These are phyloP conservation scores for Aspergillus leporis DNA, from an alignment of 495 filamentous ascomycete genomes.

Conservation along the genomic window DNA sequence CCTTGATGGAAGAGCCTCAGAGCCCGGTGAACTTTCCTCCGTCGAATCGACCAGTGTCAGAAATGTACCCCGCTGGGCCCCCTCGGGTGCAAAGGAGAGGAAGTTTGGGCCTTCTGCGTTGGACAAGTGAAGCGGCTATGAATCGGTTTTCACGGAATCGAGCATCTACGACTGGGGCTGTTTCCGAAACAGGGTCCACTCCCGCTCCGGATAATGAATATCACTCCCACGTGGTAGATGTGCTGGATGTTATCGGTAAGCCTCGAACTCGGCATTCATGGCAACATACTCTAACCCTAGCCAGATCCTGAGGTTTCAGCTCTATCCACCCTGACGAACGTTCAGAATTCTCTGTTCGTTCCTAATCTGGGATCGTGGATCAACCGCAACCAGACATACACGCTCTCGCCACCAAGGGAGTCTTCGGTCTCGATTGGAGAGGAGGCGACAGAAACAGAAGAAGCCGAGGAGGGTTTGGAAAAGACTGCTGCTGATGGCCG, in stretches of 20 bases:
- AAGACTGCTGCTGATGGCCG: conserved; percentile 24
- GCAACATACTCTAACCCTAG: neutral
- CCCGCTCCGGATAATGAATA: conserved; percentile 42
- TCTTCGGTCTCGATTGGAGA: conserved; percentile 27
- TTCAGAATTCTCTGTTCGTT: conserved; percentile 77
- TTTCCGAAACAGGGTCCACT: conserved; percentile 18
- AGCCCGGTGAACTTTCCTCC: conserved; percentile 18
- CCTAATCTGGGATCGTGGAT: conserved; percentile 66
- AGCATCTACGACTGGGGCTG: conserved; percentile 31
- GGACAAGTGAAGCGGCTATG: conserved; percentile 35
- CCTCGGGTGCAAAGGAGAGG: conserved; percentile 22
- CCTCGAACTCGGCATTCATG: neutral
- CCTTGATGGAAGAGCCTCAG: conserved; percentile 41
- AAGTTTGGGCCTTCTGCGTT: conserved; percentile 30
- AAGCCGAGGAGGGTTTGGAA: conserved; percentile 29
- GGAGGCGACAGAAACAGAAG: conserved; percentile 32
- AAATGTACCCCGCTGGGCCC: conserved; percentile 4
- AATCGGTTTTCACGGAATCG: conserved; percentile 40
- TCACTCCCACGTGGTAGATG: conserved; percentile 62
- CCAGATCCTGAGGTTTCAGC: conserved; percentile 74
- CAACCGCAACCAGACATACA: conserved; percentile 73
- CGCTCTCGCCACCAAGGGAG: conserved; percentile 54
- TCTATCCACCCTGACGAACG: conserved; percentile 73
- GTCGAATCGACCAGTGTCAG: conserved; percentile 11
- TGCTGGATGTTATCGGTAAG: conserved; percentile 70